phyloP scores from a whole-genome alignment of 2,329 filamentous ascomycete species.

The Phoma sp. region DNA sequence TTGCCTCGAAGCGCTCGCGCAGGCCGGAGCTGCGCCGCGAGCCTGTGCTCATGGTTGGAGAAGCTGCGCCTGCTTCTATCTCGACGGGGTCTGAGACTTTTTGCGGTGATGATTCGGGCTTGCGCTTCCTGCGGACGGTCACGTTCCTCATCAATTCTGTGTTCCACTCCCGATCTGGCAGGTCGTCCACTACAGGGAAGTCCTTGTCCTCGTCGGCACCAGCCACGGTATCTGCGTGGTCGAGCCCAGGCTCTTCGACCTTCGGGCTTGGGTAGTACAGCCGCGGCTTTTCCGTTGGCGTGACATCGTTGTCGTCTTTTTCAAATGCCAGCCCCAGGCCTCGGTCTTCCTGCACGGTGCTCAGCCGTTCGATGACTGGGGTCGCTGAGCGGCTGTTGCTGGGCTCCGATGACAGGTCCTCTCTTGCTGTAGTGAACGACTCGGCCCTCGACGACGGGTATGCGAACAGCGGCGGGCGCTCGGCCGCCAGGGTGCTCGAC shows the following conservation, averaged over 20 bases:
- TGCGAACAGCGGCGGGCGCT: slow-evolving; percentile 38
- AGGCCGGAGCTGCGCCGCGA: slow-evolving; percentile 36
- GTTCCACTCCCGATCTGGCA: slow-evolving; percentile 50
- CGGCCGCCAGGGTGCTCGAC: slow-evolving; percentile 7
- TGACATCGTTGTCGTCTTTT: slow-evolving; percentile 36
- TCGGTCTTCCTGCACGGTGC: slow-evolving; percentile 40
- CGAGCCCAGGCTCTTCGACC: background rate
- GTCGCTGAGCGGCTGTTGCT: slow-evolving; percentile 41
- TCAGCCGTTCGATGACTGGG: slow-evolving; percentile 36
- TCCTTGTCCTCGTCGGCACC: slow-evolving; percentile 25
- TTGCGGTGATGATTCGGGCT: slow-evolving; percentile 33
- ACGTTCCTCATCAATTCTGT: slow-evolving; percentile 53
- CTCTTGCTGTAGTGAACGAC: slow-evolving; percentile 56
- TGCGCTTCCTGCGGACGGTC: slow-evolving; percentile 48
- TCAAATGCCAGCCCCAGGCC: slow-evolving; percentile 49
- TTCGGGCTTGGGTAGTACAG: slow-evolving; percentile 17
- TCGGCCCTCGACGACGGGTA: slow-evolving; percentile 55
- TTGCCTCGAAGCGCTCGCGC: slow-evolving; percentile 44
- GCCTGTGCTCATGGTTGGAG: slow-evolving; percentile 29
- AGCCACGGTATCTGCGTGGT: slow-evolving; percentile 19
- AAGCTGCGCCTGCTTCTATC: slow-evolving; percentile 21
- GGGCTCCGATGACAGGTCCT: slow-evolving; percentile 49
- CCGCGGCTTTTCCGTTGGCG: slow-evolving; percentile 38
- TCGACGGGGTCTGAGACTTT: slow-evolving; percentile 17
- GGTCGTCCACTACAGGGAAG: slow-evolving; percentile 29